Conservation (phyloP, 176 grass and related monocot species). For the Metroxylon sagu region DNA sequence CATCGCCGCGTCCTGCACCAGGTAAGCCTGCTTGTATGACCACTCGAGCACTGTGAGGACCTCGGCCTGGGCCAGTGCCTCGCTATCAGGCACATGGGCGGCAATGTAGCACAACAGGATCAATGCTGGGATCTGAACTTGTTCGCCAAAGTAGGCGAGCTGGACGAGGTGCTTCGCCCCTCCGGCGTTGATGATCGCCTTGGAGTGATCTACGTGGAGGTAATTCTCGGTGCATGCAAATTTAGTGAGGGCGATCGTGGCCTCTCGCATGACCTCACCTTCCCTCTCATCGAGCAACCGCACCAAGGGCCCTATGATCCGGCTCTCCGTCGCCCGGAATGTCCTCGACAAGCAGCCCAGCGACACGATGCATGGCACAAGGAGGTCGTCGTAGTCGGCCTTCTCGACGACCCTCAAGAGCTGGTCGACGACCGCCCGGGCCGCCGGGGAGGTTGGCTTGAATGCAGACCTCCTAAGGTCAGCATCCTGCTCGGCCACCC, state of each 20-base stretch:
- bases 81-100: slow-evolving; percentile 75
- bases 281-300: slow-evolving; percentile 85
- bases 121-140: slow-evolving; percentile 65
- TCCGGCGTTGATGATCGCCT: slow-evolving; percentile 64
- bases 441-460: slow-evolving; percentile 80
- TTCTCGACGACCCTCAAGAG: slow-evolving; percentile 75
- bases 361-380: slow-evolving; percentile 74
- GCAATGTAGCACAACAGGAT: slow-evolving; percentile 74
- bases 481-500: slow-evolving; percentile 60
- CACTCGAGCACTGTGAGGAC: slow-evolving; percentile 82
- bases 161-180: slow-evolving; percentile 88
- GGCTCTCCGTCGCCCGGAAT: slow-evolving; percentile 87
- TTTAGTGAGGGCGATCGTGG: slow-evolving; percentile 56
- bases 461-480: slow-evolving; percentile 76
- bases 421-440: slow-evolving; percentile 87
- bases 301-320: slow-evolving; percentile 81
- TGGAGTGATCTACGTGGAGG: slow-evolving; percentile 80
- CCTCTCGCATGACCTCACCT: slow-evolving; percentile 54
- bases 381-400: slow-evolving; percentile 78
- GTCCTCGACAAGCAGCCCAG: slow-evolving; percentile 89
- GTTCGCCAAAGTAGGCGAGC: slow-evolving; percentile 83
- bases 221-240: slow-evolving; percentile 70
- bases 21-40: slow-evolving; percentile 74
- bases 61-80: slow-evolving; percentile 84
- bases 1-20: slow-evolving; percentile 62